phyloP scores from a whole-genome alignment of 495 filamentous ascomycete genomes.

The Xylaria scruposa region DNA sequence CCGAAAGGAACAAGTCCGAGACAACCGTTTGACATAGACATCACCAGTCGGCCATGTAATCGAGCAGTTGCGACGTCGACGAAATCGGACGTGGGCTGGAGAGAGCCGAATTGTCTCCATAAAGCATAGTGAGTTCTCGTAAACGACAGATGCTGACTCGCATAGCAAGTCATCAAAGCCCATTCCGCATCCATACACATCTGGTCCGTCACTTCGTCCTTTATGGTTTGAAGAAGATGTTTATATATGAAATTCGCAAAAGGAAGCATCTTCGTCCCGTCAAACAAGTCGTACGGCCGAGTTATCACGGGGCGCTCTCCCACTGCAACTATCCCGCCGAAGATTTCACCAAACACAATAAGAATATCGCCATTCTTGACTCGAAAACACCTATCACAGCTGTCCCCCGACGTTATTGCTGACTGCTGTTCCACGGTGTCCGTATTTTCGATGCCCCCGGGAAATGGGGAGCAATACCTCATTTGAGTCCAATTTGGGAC shows the following conservation, averaged over 20 bases:
- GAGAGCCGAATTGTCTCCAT: background rate
- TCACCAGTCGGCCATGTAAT: background rate
- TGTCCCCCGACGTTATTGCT: background rate
- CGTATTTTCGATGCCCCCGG: background rate
- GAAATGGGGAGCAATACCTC: background rate
- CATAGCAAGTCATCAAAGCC: background rate
- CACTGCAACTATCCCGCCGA: background rate
- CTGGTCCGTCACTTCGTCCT: background rate
- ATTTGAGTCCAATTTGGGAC: background rate
- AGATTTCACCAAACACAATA: background rate
- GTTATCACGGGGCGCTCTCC: background rate
- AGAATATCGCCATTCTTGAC: background rate
- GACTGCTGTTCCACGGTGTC: background rate
- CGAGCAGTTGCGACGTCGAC: background rate
- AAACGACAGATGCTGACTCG: background rate
- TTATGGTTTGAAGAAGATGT: background rate
- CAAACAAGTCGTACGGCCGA: background rate
- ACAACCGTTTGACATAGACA: background rate
- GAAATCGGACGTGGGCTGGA: background rate
- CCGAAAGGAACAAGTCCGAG: conserved; percentile 1
- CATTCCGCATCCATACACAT: background rate
- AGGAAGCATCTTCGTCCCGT: background rate
- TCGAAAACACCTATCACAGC: background rate
- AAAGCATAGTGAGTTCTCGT: background rate
- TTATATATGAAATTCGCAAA: background rate